Base-by-base conservation (phyloP, 148 eudicot genomes). In the Cornus kousa region DNA sequence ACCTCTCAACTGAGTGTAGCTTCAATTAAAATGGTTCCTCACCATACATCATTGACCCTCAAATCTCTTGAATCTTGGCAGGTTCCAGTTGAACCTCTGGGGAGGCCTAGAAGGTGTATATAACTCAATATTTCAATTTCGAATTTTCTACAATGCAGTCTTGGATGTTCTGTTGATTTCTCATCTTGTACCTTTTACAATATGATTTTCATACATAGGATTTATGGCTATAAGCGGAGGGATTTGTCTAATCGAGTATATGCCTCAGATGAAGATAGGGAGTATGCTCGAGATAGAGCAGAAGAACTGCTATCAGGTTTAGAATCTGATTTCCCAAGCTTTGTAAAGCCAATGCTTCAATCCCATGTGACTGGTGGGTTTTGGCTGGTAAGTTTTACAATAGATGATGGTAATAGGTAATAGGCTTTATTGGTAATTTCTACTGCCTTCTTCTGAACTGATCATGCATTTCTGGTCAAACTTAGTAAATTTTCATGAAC, bases 311-410 rank as follows among this genome's bases (percentile, higher is more conserved):
- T 87, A 66, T 74, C 84, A 10, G 75, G 55, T 17, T 81, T 94
- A 32, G 89, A 64, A 5, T 69, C 88, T 60, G 82, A 86, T 14
- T 75, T 74, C 68, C 97, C 98, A 4, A 71, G 85, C 74, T 94
- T 88, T 78, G 86, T 92, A 46, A 94, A 89, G 71, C 87, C 98
- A 39, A 94, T 94, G 98, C 97, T 94, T 79, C 97, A 90, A 31
- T 94, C 98, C 17, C 98, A 94, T 85, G 97, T 94, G 23, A 85
- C 91, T 28, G 93, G 93, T 20, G 97, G 98, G 17, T 94, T 92
- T 87, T 94, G 94, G 94, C 76, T 90, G 90, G 94, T 90, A 74
- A 77, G 87, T 79, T 75, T 37, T 62, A n/a, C 55, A 7, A 28
- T 35, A 24, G 5, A 10, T 6, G 60, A n/a, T 11, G 40, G 16